Percentiles rank a stretch among this genome's conserved stretches.
Conservation (phyloP, 805 yeast species). For the Suhomyces pyralidae region DNA sequence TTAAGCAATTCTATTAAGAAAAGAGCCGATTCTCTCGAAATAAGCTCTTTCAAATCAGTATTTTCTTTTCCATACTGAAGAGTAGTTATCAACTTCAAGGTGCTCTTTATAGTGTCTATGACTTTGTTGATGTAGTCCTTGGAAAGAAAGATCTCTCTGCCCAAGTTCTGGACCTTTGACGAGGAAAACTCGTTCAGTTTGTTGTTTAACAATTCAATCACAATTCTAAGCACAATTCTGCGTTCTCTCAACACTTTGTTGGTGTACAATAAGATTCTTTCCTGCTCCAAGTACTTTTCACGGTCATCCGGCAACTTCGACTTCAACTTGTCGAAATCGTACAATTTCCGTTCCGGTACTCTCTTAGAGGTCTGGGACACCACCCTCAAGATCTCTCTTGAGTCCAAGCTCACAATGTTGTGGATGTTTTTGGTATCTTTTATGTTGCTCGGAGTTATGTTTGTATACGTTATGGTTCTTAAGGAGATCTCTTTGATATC, state of each 20-base stretch:
- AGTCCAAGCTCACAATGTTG: constrained; percentile 35
- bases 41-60: constrained; percentile 18
- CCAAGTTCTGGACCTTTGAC: constrained; percentile 32
- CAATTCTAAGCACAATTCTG: constrained; percentile 43
- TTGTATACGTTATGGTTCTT: constrained; percentile 39
- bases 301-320: constrained; percentile 37
- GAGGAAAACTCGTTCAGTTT: constrained; percentile 19
- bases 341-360: constrained; percentile 31
- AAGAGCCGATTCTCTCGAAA: constrained; percentile 27
- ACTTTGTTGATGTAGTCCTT: constrained; percentile 21
- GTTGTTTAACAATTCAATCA: constrained; percentile 26
- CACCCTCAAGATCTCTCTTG: constrained; percentile 48
- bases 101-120: constrained; percentile 11
- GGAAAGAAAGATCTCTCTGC: constrained; percentile 37
- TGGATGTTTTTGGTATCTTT: constrained; percentile 42
- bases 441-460: constrained; percentile 30
- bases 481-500: constrained; percentile 32
- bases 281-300: constrained; percentile 24
- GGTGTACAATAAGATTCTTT: constrained; percentile 33
- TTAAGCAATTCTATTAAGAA: constrained; percentile 34
- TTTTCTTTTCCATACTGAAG: constrained; percentile 12
- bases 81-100: constrained; percentile 6
- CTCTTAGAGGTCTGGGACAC: constrained; percentile 38
- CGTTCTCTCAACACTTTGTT: constrained; percentile 50
- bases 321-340: constrained; percentile 22